Conservation (phyloP, 768 basidiomycete species). For the Tremella yokohamensis region DNA sequence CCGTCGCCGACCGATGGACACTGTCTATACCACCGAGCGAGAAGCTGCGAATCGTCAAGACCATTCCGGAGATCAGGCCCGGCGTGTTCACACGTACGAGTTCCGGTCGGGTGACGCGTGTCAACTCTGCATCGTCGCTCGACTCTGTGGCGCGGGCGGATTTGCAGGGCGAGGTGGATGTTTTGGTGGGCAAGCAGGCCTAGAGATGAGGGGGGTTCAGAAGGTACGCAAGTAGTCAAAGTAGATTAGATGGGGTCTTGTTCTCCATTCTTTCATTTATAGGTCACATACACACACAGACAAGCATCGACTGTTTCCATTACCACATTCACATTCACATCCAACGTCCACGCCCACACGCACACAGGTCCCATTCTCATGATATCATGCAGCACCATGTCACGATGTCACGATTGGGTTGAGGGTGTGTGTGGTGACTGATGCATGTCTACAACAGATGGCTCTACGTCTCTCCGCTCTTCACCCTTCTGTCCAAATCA, state of each 20-base stretch:
- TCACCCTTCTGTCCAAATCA: too few species aligned
- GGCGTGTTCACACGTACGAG: constrained; percentile 25
- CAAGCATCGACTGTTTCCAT: too few species aligned
- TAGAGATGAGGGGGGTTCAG: neutral
- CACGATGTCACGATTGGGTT: neutral
- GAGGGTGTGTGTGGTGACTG: too few species aligned
- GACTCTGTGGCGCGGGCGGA: constrained; percentile 38
- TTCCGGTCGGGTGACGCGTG: neutral
- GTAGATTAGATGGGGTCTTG: too few species aligned
- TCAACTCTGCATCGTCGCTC: constrained; percentile 12
- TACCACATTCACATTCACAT: too few species aligned
- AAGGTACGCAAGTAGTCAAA: too few species aligned
- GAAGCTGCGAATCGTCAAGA: constrained; percentile 61
- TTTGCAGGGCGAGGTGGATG: constrained; percentile 33
- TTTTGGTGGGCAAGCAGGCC: constrained; percentile 23
- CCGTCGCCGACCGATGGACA: constrained; percentile 45
- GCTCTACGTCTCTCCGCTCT: too few species aligned
- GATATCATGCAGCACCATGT: neutral
- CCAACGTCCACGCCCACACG: too few species aligned
- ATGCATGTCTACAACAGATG: too few species aligned
- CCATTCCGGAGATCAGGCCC: constrained; percentile 43
- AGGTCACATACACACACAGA: too few species aligned
- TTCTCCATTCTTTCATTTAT: too few species aligned
- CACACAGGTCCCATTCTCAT: too few species aligned
- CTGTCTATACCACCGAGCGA: constrained; percentile 66